phyloP scores from a whole-genome alignment of 2,329 filamentous ascomycete genomes.

The Colletotrichum musae region DNA sequence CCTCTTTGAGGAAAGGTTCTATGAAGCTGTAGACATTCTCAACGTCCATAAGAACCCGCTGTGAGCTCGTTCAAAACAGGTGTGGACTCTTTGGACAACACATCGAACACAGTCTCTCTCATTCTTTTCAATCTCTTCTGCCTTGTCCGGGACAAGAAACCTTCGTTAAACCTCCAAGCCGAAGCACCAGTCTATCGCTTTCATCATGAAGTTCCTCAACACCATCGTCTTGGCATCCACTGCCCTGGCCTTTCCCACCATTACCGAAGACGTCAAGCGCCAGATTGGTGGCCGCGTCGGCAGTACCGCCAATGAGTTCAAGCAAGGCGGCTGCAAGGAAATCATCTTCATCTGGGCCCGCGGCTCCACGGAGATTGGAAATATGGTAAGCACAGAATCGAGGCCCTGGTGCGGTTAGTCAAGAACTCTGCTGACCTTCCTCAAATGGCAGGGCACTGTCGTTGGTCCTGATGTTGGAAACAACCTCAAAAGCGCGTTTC shows the following conservation, averaged over 20 bases:
- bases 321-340: constrained; percentile 42
- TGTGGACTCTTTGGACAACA: background rate
- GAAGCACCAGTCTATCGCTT: background rate
- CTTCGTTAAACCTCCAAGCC: constrained; percentile 10
- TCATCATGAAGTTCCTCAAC: constrained; percentile 36
- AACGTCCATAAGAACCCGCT: constrained; percentile 20
- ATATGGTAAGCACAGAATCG: constrained; percentile 40
- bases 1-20: constrained; percentile 25
- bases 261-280: constrained; percentile 26
- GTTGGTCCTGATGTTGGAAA: constrained; percentile 41
- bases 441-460: constrained; percentile 34
- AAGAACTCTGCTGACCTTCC: background rate
- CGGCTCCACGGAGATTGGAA: constrained; percentile 43
- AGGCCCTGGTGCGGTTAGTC: too few species aligned
- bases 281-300: constrained; percentile 27
- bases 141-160: constrained; percentile 23
- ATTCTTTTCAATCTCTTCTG: constrained; percentile 7
- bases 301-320: constrained; percentile 43
- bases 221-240: constrained; percentile 35
- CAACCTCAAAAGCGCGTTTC: constrained; percentile 39
- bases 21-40: background rate
- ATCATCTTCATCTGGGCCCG: constrained; percentile 45
- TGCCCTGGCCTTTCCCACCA: constrained; percentile 33
- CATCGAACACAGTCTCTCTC: constrained; percentile 7
- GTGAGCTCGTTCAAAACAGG: background rate